Base-by-base conservation (phyloP, 2,329 filamentous ascomycete genomes). In the Colletotrichum caudatum region DNA sequence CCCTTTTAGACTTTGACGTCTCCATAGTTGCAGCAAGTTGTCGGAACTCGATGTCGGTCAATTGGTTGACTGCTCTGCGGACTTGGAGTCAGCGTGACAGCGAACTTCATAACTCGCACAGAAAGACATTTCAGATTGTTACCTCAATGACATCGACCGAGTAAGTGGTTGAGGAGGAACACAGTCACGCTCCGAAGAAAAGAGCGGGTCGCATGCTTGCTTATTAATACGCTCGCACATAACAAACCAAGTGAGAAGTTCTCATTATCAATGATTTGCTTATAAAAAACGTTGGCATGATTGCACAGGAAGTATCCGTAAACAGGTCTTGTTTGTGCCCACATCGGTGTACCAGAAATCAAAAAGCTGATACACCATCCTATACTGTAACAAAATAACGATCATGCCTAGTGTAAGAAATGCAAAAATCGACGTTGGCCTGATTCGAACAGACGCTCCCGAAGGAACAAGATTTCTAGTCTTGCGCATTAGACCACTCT, bases 401-500 rank as follows among this genome's bases (percentile, higher is more conserved):
- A 37, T 8, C 46, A 26, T 11, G 3, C 9, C 5, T 11, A 2
- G 3, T 12, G 18, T 8, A 35, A 3, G 5, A 23, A 56, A 37
- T 9, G 1, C n/a, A 20, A 62, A 62, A 62, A 16, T n/a, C 60
- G 60, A 62, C 60, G 60, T 62, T 62, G 60, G 60, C 46, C 60
- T 62, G 60, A 62, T 62, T 62, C 60, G 60, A 62, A 53, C 60
- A 62, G 60, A 62, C 60, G 60, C 60, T 62, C 60, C 60, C 60
- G 60, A 62, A 62, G 60, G 60, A 62, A 62, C 60, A 62, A 62
- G 46, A 62, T 62, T 62, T 62, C 60, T 51, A 62, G 60, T 62
- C 60, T 62, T 62, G 60, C 60, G 60, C 60, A 62, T 62, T 62
- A 62, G 60, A 62, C 60, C 60, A 62, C 60, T 62, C 60, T 62